phyloP scores from a whole-genome alignment of 768 basidiomycete species.

The Rhodosporidiobolus sp. region DNA sequence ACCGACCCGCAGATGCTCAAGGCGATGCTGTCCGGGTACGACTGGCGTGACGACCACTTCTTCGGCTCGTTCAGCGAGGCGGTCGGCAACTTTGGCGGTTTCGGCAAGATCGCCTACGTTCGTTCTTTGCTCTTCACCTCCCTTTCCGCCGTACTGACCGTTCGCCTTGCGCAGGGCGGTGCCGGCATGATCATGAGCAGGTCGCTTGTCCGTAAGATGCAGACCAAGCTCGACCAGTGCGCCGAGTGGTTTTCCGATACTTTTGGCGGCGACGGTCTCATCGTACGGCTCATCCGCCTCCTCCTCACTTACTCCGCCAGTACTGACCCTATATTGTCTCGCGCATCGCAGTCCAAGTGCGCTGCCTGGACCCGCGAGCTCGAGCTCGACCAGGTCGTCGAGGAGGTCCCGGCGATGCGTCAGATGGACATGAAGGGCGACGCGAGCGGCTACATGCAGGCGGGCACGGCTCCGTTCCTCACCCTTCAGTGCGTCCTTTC shows the following conservation, averaged over 20 bases:
- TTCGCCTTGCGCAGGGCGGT: slow-evolving; percentile 13
- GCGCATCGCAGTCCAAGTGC: slow-evolving; percentile 8
- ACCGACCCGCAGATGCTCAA: slow-evolving; percentile 12
- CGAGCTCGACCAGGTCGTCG: slow-evolving; percentile 24
- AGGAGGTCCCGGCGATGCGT: slow-evolving; percentile 16
- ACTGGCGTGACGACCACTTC: slow-evolving; percentile 22
- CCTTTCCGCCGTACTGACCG: not conserved
- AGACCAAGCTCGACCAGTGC: slow-evolving; percentile 28
- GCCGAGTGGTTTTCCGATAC: not conserved
- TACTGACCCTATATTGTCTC: not conserved
- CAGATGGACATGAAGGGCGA: slow-evolving; percentile 36
- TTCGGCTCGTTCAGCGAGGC: slow-evolving; percentile 31
- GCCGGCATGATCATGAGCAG: slow-evolving; percentile 27
- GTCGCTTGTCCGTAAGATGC: slow-evolving; percentile 32
- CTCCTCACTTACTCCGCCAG: not conserved
- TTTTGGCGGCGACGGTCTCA: slow-evolving; percentile 35
- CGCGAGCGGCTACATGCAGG: slow-evolving; percentile 27
- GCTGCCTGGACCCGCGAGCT: slow-evolving; percentile 12
- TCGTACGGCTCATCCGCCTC: not conserved
- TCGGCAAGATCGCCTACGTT: slow-evolving; percentile 26
- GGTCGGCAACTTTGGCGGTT: slow-evolving; percentile 11
- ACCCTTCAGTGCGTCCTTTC: slow-evolving; percentile 13
- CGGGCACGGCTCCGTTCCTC: slow-evolving; percentile 19
- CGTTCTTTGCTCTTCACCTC: not conserved
- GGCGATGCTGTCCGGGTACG: slow-evolving; percentile 5